Conservation (phyloP, 106 monocot genomes). For the Apostasia shenzhenica region DNA sequence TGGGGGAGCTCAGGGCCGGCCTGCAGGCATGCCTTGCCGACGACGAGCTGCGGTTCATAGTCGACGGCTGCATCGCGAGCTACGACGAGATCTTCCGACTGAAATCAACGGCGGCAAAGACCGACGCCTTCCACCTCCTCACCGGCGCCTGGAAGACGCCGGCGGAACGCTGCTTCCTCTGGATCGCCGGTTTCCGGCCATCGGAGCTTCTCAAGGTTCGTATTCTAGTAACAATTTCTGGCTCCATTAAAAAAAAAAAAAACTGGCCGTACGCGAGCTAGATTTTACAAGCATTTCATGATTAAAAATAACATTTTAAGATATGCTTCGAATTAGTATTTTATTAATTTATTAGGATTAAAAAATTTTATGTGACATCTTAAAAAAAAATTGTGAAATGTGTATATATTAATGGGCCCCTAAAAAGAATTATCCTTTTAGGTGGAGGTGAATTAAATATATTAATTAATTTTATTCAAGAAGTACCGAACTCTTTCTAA, state of each 20-base stretch:
- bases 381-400: too few relatives aligned
- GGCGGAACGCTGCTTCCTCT: conserved; percentile 37
- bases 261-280: background rate
- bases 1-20: conserved; percentile 52
- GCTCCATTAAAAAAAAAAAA: background rate
- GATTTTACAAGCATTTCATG: background rate
- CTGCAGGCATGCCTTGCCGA: conserved; percentile 26
- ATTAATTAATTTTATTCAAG: too few relatives aligned
- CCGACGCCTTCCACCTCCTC: conserved; percentile 38
- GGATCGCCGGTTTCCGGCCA: conserved; percentile 35
- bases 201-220: conserved; percentile 23
- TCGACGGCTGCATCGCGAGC: conserved; percentile 21
- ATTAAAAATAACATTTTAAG: background rate
- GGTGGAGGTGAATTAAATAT: too few relatives aligned
- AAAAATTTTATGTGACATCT: too few relatives aligned
- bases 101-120: conserved; percentile 14
- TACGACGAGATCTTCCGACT: conserved; percentile 22
- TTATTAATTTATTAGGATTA: too few relatives aligned
- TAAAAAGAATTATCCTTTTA: too few relatives aligned
- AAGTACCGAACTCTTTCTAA: too few relatives aligned
- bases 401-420: too few relatives aligned
- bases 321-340: too few relatives aligned
- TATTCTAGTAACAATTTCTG: too few relatives aligned
- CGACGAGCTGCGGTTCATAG: conserved; percentile 24
- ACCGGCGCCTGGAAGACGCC: conserved; percentile 36